Evolutionary conservation across 176 grass and related monocot species (phyloP).

Genomic region (Carex scoparia): DNA sequence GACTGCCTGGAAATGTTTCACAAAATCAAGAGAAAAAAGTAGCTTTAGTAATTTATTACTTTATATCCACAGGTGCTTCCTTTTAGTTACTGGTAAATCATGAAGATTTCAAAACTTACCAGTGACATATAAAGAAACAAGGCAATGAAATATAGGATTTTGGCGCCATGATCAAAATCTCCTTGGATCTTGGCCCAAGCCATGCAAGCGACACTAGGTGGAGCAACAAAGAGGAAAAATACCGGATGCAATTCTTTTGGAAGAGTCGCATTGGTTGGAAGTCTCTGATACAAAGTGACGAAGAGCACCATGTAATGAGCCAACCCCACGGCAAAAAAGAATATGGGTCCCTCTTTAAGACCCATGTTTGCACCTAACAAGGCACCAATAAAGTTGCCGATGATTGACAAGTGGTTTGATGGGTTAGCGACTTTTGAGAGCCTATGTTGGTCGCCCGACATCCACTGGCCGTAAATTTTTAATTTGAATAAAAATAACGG

Average conservation of each 20-base stretch:
- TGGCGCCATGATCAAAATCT: conserved; percentile 54
- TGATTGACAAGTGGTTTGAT: conserved; percentile 81
- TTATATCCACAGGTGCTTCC: neutral
- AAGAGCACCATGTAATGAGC: conserved; percentile 93
- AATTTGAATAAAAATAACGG: conserved; percentile 83
- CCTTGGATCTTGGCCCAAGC: conserved; percentile 84
- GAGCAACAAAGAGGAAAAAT: conserved; percentile 94
- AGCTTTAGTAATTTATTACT: neutral
- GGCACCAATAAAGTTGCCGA: conserved; percentile 93
- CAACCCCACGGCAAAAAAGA: conserved; percentile 86
- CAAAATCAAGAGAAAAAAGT: neutral
- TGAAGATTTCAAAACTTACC: conserved; percentile 30
- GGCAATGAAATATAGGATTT: conserved; percentile 80
- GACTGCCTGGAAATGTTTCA: conserved; percentile 47
- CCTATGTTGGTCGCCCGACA: conserved; percentile 62
- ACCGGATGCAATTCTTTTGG: conserved; percentile 96
- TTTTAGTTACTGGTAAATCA: neutral
- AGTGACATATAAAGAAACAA: conserved; percentile 90
- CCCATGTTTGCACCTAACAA: conserved; percentile 72
- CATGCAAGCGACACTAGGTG: conserved; percentile 77
- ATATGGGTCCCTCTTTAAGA: conserved; percentile 64
- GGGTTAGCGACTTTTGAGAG: conserved; percentile 91
- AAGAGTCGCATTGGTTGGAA: conserved; percentile 77
- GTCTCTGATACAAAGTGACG: conserved; percentile 96
- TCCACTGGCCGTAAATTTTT: conserved; percentile 99